Evolutionary conservation across 768 basidiomycete species (phyloP).

Genomic region (Collybiopsis confluens): DNA sequence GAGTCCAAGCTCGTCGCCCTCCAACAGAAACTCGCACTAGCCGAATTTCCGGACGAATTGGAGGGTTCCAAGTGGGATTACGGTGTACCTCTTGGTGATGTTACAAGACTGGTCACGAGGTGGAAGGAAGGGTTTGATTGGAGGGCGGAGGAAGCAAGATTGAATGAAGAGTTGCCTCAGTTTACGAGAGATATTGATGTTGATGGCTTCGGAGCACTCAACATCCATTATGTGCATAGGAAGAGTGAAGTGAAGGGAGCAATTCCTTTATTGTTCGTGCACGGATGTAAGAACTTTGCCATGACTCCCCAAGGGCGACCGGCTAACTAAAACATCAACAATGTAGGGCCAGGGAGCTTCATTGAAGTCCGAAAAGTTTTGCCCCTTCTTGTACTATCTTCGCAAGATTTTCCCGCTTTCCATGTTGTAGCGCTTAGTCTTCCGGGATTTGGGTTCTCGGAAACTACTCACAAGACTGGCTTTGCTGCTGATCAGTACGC

Average conservation of each 20-base stretch:
- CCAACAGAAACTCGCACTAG: conserved; percentile 2
- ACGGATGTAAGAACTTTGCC: conserved; percentile 27
- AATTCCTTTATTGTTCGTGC: conserved; percentile 17
- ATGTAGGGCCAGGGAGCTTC: conserved; percentile 42
- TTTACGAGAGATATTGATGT: conserved; percentile 30
- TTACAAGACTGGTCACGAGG: conserved; percentile 5
- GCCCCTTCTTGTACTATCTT: conserved; percentile 30
- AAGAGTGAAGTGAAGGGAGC: conserved; percentile 19
- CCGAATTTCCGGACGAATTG: conserved; percentile 10
- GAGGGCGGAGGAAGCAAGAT: conserved; percentile 17
- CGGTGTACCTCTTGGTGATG: conserved; percentile 10
- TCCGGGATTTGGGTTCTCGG: conserved; percentile 45
- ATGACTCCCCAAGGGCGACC: neutral
- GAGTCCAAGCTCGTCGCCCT: conserved; percentile 3
- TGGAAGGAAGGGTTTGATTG: conserved; percentile 13
- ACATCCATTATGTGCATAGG: conserved; percentile 32
- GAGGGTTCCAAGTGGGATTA: conserved; percentile 5
- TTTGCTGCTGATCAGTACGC: conserved; percentile 34
- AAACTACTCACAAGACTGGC: conserved; percentile 36
- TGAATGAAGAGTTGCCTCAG: conserved; percentile 29
- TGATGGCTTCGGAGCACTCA: conserved; percentile 24
- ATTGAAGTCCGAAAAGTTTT: conserved; percentile 38
- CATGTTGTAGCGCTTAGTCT: conserved; percentile 45
- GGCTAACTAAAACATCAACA: neutral
- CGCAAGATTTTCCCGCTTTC: conserved; percentile 34